Evolutionary conservation across 495 filamentous ascomycete genomes (phyloP).

Genomic region (Penicillium malachiteum): DNA sequence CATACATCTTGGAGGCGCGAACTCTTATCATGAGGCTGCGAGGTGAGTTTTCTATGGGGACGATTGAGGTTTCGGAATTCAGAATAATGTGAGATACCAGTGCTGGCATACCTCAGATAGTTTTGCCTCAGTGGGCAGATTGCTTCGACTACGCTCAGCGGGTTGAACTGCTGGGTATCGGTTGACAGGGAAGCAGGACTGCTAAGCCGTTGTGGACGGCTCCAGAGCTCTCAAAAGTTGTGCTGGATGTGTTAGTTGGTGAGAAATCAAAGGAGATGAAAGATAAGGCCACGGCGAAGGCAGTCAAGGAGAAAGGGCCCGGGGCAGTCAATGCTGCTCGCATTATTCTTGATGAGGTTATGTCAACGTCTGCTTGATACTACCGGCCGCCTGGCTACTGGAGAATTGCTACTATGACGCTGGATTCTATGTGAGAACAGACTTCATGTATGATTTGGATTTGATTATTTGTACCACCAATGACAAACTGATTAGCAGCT

Average conservation of each 20-base stretch:
- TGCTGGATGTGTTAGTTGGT: conserved; percentile 1
- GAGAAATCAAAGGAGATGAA: conserved; percentile 25
- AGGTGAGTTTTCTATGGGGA: background rate
- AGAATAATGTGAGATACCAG: background rate
- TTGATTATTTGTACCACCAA: no score
- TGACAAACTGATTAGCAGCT: no score
- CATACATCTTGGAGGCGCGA: conserved; percentile 3
- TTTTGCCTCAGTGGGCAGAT: conserved; percentile 1
- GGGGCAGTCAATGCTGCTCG: background rate
- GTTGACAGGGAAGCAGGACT: background rate
- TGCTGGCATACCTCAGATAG: background rate
- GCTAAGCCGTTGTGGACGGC: conserved; percentile 1
- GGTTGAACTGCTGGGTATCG: conserved; percentile 58
- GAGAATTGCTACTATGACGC: no score
- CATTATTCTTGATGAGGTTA: background rate
- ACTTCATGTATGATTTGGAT: no score
- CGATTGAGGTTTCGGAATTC: no score
- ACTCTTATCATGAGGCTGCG: conserved; percentile 1
- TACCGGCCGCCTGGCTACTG: no score
- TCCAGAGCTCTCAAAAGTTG: background rate
- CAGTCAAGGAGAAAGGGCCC: background rate
- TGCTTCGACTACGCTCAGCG: conserved; percentile 4
- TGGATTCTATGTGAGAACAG: no score
- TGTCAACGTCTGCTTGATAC: no score
- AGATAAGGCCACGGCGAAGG: background rate